These are phyloP conservation scores for Clonostachys sp. DNA, from an alignment of 2,329 filamentous ascomycete genomes.

Conservation along the genomic window DNA sequence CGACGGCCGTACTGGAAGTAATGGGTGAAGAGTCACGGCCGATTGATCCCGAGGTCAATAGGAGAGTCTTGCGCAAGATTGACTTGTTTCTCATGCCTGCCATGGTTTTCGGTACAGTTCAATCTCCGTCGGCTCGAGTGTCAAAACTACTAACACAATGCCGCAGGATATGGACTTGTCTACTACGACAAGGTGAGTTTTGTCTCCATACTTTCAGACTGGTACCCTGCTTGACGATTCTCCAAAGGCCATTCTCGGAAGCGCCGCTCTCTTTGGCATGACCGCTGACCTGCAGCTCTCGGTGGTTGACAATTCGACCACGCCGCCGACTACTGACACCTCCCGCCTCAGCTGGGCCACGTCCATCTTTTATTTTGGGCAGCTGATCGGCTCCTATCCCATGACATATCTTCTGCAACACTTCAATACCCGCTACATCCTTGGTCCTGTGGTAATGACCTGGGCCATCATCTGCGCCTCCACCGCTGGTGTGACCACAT, in stretches of 20 bases:
- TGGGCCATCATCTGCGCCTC: conserved; percentile 52
- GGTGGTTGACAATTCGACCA: conserved; percentile 18
- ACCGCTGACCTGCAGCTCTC: conserved; percentile 47
- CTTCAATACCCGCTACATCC: conserved; percentile 45
- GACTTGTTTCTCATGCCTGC: conserved; percentile 52
- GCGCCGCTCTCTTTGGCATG: conserved; percentile 56
- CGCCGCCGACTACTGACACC: conserved; percentile 44
- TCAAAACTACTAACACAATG: not conserved
- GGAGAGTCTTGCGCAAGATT: conserved; percentile 48
- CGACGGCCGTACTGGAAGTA: too few relatives aligned
- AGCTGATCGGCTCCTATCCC: conserved; percentile 53
- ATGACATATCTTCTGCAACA: conserved; percentile 53
- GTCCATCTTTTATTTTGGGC: conserved; percentile 58
- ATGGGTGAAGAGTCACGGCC: conserved; percentile 14
- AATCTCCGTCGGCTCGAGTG: not conserved
- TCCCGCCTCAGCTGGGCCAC: conserved; percentile 55
- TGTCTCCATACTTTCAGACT: not conserved
- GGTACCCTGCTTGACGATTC: too few relatives aligned
- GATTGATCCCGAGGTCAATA: conserved; percentile 35
- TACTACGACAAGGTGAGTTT: conserved; percentile 61
- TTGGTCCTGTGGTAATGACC: conserved; percentile 43
- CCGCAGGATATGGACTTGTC: conserved; percentile 56
- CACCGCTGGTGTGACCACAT: conserved; percentile 48
- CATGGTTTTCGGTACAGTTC: conserved; percentile 42
- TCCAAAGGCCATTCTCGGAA: conserved; percentile 48